Base-by-base conservation (phyloP, 2,329 filamentous ascomycete genomes). In the Tolypocladium nubicola region DNA sequence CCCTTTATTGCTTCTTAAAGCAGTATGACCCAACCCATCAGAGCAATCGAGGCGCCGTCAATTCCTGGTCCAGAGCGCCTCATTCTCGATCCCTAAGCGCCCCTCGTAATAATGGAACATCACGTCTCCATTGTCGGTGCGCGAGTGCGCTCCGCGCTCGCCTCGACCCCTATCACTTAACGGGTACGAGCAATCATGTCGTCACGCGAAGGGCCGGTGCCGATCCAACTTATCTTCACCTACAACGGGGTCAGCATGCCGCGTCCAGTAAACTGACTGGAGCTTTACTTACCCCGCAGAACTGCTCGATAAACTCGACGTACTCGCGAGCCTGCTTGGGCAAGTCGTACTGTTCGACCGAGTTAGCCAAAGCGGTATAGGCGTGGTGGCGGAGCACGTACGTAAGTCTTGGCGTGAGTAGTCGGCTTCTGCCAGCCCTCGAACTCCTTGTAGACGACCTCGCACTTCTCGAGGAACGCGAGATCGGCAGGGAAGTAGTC, bases 161-260 rank as follows among this genome's bases (percentile, higher is more conserved):
- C 21, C 13, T 16, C 35, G 21, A 6, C 13, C n/a, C n/a, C 4
- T 10, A 21, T 14, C 2, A 3, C 54, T 55, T 38, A 38, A 43
- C 10, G 26, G 19, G 37, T 21, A 56, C 71, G 69, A 55, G 65
- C 62, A 65, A 87, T 82, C 81, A 87, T 86, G 66, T 80, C 80
- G 65, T 88, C 83, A 58, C 84, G 76, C 52, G 78, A 81, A 43
- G 83, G 84, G 8, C 85, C 85, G 23, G 85, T 86, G 52, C 86
- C 86, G 64, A 89, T 84, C 70, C 79, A 88, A 7, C 56, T 47
- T 52, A 59, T 59, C 68, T 80, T 80, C 61, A 87, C 65, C 67
- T 69, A 23, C 50, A 52, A 21, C 13, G 50, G 54, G 38, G 53
- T 53, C 41, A 61, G 59, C 57, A 58, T 58, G 53, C 60, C 54